These are phyloP conservation scores for Saccharum spontaneum DNA, from an alignment of 176 grass and related monocot genomes.

Conservation along the genomic window DNA sequence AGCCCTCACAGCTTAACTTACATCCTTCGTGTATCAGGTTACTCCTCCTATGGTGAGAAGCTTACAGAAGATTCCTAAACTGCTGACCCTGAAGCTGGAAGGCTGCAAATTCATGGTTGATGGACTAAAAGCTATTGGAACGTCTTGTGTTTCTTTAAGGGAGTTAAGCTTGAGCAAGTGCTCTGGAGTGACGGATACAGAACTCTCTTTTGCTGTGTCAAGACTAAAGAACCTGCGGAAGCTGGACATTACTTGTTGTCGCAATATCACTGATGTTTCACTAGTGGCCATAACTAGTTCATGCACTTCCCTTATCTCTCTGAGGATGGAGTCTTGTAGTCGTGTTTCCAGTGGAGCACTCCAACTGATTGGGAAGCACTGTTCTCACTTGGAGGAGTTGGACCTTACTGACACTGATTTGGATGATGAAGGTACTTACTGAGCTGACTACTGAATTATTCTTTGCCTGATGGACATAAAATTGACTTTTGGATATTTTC, in stretches of 20 bases:
- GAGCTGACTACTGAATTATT: background rate
- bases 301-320: constrained; percentile 66
- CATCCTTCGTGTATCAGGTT: constrained; percentile 48
- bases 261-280: constrained; percentile 71
- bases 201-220: constrained; percentile 54
- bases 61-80: constrained; percentile 46
- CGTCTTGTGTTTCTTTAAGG: constrained; percentile 55
- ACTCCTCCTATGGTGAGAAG: constrained; percentile 42
- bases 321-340: constrained; percentile 87
- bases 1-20: background rate
- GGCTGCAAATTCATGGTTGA: constrained; percentile 59
- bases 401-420: constrained; percentile 87
- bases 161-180: constrained; percentile 87
- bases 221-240: constrained; percentile 70
- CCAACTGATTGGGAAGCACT: constrained; percentile 58
- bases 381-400: constrained; percentile 62
- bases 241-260: constrained; percentile 79
- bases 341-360: constrained; percentile 61
- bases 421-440: constrained; percentile 74
- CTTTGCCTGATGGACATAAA: background rate
- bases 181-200: constrained; percentile 68
- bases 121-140: constrained; percentile 62
- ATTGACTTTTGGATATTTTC: background rate
- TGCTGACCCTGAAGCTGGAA: constrained; percentile 70
- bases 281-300: constrained; percentile 67